Evolutionary conservation across 495 filamentous ascomycete genomes (phyloP), one percentile per base, ranked within the genome.

Genomic region (Lasiosphaeria ovina): DNA sequence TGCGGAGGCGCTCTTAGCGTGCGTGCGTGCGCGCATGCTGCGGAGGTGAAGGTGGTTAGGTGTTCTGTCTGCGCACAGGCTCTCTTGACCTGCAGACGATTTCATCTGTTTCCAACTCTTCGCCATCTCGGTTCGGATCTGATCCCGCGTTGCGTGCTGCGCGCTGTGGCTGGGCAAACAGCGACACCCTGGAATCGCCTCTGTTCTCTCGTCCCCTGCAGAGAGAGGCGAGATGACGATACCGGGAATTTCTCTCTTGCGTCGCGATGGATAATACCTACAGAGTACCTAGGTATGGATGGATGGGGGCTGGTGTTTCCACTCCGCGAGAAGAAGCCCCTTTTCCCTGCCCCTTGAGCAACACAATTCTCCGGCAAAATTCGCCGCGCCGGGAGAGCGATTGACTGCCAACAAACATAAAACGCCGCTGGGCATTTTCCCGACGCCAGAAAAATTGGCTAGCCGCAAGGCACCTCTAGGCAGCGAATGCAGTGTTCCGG

Each of bases 331-430:
- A 24, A 24, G 24, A 24, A 24, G 3, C 11, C 24, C 24, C 24
- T 24, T 24, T 24, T 24, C n/a, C 16, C 53, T 38, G 32, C 52
- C 24, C 35, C 51, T 48, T 32, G 12, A 33, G 44, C 10, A 35
- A 31, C 36, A 38, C 14, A 54, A 52, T 7, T 52, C 51, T 51
- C 51, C 53, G 59, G 59, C 58, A 61, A 40, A 57, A 57, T 54
- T 56, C 51, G 11, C 53, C 47, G 51, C 24, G 61, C 52, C 59
- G 35, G 31, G 14, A 53, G 17, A 9, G n/a, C 54, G 11, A 35
- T 58, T 61, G 58, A 57, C 14, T n/a, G 17, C 48, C 24, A 56
- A 40, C 51, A 66, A 60, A 60, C 57, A 50, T 62, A 58, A 65
- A 62, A 65, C 59, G 12, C 6, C 14, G 45, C 14, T 47, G n/a